Percentiles rank a stretch among this genome's conserved stretches.
phyloP scores from a whole-genome alignment of 441 rosid species.

The Geranium incanum region DNA sequence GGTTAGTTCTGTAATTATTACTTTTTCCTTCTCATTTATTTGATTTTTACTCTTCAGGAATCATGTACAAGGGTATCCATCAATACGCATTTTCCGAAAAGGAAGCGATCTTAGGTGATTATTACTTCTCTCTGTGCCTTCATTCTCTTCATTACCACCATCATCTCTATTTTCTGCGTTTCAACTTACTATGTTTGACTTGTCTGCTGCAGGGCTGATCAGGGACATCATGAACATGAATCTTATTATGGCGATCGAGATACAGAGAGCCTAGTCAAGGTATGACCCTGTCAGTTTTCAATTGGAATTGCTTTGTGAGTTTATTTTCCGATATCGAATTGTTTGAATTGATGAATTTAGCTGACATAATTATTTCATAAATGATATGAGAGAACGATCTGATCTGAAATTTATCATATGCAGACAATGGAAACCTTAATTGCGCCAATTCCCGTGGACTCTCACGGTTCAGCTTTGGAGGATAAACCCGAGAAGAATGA shows the following conservation, averaged over 20 bases:
- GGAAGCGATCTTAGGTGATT: constrained; percentile 82
- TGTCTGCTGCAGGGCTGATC: constrained; percentile 54
- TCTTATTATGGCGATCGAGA: constrained; percentile 98
- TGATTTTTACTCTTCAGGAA: constrained; percentile 43
- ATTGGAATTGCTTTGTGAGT: background rate
- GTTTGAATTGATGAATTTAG: background rate
- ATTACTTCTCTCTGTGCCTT: constrained; percentile 13
- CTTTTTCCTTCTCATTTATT: constrained; percentile 4
- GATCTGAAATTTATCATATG: constrained; percentile 23
- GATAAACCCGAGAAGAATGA: constrained; percentile 37
- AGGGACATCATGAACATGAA: constrained; percentile 97
- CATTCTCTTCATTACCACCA: background rate
- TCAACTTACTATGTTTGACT: background rate
- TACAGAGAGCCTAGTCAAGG: constrained; percentile 88
- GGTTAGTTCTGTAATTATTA: background rate
- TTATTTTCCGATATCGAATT: background rate
- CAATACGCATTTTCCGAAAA: constrained; percentile 91
- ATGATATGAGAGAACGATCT: background rate
- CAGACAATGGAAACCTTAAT: constrained; percentile 76
- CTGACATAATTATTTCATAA: background rate
- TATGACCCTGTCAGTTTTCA: constrained; percentile 12
- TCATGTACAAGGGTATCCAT: constrained; percentile 97
- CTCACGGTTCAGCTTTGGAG: constrained; percentile 43
- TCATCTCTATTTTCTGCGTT: constrained; percentile 10
- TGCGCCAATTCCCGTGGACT: constrained; percentile 56